Conservation (phyloP, 352 stramenopile genomes). For the Phytophthora melonis region DNA sequence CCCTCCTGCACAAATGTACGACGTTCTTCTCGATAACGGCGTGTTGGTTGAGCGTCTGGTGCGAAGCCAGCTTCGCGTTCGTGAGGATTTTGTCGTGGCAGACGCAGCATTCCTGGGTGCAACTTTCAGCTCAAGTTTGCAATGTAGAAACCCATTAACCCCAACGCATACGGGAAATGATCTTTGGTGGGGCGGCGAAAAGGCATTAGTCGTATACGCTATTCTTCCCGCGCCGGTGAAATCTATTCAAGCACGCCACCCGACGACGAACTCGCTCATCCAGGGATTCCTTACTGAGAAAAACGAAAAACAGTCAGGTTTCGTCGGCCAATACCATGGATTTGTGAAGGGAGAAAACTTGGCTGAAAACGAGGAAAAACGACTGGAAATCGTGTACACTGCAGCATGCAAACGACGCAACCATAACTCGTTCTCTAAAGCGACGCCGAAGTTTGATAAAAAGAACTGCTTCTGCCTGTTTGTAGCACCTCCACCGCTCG, state of each 20-base stretch:
- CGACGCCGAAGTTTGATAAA: constrained; percentile 36
- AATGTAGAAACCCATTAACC: not conserved
- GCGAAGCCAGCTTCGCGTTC: constrained; percentile 44
- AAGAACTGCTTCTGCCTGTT: constrained; percentile 59
- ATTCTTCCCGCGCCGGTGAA: constrained; percentile 43
- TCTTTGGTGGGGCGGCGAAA: constrained; percentile 52
- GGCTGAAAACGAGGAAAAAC: constrained; percentile 38
- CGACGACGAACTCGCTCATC: constrained; percentile 48
- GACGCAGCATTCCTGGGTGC: constrained; percentile 55
- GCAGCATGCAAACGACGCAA: constrained; percentile 24
- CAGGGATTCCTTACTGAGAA: constrained; percentile 43
- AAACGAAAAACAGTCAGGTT: constrained; percentile 49
- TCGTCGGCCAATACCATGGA: constrained; percentile 72
- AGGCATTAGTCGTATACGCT: constrained; percentile 63
- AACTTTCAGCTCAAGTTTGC: constrained; percentile 39
- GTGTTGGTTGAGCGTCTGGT: constrained; percentile 42
- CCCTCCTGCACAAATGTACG: constrained; percentile 32
- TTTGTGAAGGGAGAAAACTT: constrained; percentile 49
- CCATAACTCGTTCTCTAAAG: not conserved
- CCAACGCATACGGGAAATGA: constrained; percentile 31
- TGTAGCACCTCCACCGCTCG: constrained; percentile 49
- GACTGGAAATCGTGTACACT: constrained; percentile 44
- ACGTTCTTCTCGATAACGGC: constrained; percentile 53
- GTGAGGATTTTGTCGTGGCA: constrained; percentile 50
- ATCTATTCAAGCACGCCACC: constrained; percentile 51